Conservation (phyloP, 2,329 filamentous ascomycete genomes). For the Orbilia blumenaviensis region DNA sequence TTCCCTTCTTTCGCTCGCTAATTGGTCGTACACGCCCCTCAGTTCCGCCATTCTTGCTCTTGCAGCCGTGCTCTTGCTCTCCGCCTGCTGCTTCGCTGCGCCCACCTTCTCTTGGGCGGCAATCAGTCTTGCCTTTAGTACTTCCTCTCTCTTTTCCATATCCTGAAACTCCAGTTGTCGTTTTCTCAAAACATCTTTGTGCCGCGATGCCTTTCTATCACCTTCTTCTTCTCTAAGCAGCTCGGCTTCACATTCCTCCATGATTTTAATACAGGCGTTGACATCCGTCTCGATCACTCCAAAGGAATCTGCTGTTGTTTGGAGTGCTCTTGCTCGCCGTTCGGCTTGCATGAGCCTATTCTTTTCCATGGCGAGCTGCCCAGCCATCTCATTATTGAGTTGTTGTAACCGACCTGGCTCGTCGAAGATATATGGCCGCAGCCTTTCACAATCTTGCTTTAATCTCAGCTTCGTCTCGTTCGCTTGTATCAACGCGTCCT, state of each 20-base stretch:
- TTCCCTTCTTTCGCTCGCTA: constrained; percentile 84
- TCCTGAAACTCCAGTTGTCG: constrained; percentile 88
- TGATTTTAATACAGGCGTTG: constrained; percentile 83
- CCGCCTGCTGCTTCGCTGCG: constrained; percentile 79
- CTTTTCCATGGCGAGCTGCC: constrained; percentile 80
- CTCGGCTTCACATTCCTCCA: constrained; percentile 87
- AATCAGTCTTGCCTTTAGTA: constrained; percentile 80
- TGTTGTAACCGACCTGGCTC: constrained; percentile 84
- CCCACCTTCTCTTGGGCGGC: constrained; percentile 90
- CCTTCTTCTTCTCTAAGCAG: constrained; percentile 92
- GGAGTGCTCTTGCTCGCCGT: constrained; percentile 83
- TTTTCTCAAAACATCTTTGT: constrained; percentile 86
- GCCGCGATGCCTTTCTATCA: constrained; percentile 77
- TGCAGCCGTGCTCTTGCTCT: constrained; percentile 80
- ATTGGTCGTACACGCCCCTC: constrained; percentile 76
- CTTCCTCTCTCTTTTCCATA: constrained; percentile 84
- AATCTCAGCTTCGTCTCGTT: constrained; percentile 67
- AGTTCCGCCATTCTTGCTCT: constrained; percentile 92
- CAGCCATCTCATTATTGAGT: constrained; percentile 80
- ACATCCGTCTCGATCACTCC: constrained; percentile 84
- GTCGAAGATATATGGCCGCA: constrained; percentile 90
- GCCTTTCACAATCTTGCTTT: constrained; percentile 84
- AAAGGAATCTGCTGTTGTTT: constrained; percentile 92
- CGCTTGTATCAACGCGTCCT: constrained; percentile 43
- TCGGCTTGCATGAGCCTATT: constrained; percentile 87